Evolutionary conservation across 345 rosid genomes (phyloP), one percentile per base, ranked within the genome.

Genomic region (Acer negundo): DNA sequence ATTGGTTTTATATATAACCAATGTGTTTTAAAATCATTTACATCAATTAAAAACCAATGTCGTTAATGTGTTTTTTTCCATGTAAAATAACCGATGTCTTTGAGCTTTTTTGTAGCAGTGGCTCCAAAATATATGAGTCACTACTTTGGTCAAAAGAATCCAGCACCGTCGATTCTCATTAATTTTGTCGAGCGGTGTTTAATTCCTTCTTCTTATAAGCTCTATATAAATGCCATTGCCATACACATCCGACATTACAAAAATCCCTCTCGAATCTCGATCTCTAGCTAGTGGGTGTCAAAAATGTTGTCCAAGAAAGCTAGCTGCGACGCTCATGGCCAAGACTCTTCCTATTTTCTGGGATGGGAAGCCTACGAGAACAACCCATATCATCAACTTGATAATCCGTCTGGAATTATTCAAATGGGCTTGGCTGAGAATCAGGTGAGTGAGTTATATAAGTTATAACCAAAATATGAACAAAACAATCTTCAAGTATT

Each of bases 351-450:
- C 24, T 95, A 90, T 84, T 93, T 95, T 80, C 78, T 92, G 7
- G 98, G 98, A 11, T 93, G 91, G 97, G 77, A 93, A 72, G 91
- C 86, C 70, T 93, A 86, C 35, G 91, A 89, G 87, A 87, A 89
- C 53, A 89, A 92, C 73, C 94, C 92, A 7, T 93, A 85, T 74
- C 80, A 95, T 58, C 84, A 84, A 65, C 55, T 81, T 70, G 69
- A 72, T 47, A 95, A 95, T 82, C 90, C 98, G 4, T 64, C 69
- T 10, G 98, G 99, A 11, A 90, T 95, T 78, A 86, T 95, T 71
- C 99, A 95, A 77, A 90, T 95, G 99, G 98, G 97, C 8, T 89
- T 95, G 69, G 98, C 98, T 20, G 98, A 95, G 75, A 95, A 95
- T 75, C 98, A 92, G 90, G 98, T 91, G n/a, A 53, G 80, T 68